Conservation (phyloP, 768 basidiomycete genomes). For the Coprinopsis marcescibilis region DNA sequence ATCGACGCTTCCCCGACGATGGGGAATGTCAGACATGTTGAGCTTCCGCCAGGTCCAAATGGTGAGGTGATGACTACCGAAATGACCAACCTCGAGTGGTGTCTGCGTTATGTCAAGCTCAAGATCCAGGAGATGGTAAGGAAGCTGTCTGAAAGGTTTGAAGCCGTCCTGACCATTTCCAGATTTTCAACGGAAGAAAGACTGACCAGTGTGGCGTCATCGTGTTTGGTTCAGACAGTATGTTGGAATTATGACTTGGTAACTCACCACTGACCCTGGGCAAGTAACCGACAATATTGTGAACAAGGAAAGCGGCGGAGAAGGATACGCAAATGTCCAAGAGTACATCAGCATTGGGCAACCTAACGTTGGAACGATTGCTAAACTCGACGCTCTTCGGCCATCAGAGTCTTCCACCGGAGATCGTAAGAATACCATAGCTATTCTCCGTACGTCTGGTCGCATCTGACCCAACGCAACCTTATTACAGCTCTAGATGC, state of each 20-base stretch:
- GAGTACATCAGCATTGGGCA: constrained; percentile 67
- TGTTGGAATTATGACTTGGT: not conserved
- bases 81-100: constrained; percentile 76
- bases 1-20: constrained; percentile 87
- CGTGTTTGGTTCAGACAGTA: constrained; percentile 77
- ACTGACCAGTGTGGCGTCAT: constrained; percentile 93
- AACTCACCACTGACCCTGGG: constrained; percentile 3
- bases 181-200: constrained; percentile 91
- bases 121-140: constrained; percentile 88
- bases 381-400: constrained; percentile 54
- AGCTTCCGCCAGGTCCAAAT: constrained; percentile 46
- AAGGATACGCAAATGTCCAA: constrained; percentile 66
- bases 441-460: not conserved
- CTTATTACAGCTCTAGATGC: constrained; percentile 67
- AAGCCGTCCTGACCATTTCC: constrained; percentile 5
- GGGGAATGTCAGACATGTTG: constrained; percentile 56
- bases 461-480: not conserved
- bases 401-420: constrained; percentile 53
- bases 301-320: constrained; percentile 45
- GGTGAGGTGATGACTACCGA: constrained; percentile 47
- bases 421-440: constrained; percentile 49
- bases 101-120: constrained; percentile 81
- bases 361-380: constrained; percentile 60
- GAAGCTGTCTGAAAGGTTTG: not conserved
- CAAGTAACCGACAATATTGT: constrained; percentile 64